Base-by-base conservation (phyloP, 2,329 filamentous ascomycete genomes). In the Hypoxylon sp. region DNA sequence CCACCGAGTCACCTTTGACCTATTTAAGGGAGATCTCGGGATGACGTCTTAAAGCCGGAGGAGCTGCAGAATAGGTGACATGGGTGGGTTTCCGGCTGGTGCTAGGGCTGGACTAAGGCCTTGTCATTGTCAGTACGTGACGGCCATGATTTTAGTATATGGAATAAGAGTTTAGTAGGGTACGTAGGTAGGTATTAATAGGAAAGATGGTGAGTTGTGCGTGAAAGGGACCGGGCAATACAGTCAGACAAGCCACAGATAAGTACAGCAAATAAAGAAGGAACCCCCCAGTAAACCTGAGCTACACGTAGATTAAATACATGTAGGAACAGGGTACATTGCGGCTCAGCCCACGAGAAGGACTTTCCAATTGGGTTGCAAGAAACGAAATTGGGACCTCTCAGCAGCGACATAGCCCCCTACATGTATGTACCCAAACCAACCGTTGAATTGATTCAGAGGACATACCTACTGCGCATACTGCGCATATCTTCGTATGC, bases 21-120 rank as follows among this genome's bases (percentile, higher is more conserved):
- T 44, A 33, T 51, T 53, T 49, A 25, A 57, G 54, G 33, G 40
- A 37, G 40, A 22, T 30, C 20, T 22, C 48, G 62, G 37, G 75
- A 73, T 61, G 78, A 77, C 78, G 79, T 80, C 58, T 62, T 68
- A 63, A 68, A 66, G 55, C 68, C 57, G 51, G 62, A 61, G 27
- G 51, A 61, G 51, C 57, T 57, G 46, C 44, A 37, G 37, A 49
- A 44, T 22, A 40, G 31, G 31, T 33, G 11, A 8, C 31, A 11
- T 30, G 30, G 49, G 17, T 60, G 40, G 54, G 55, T 58, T 58
- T 20, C 49, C 55, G 33, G 60, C 35, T 50, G 51, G 11, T 56
- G 17, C 49, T 61, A 57, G n/a, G n/a, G 37, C 14, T 57, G 42
- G 40, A 27, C 42, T 40, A 35, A 14, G 22, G 44, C 14, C 2